Conservation (phyloP, 2,329 filamentous ascomycete species). For the Trichophyton benhamiae region DNA sequence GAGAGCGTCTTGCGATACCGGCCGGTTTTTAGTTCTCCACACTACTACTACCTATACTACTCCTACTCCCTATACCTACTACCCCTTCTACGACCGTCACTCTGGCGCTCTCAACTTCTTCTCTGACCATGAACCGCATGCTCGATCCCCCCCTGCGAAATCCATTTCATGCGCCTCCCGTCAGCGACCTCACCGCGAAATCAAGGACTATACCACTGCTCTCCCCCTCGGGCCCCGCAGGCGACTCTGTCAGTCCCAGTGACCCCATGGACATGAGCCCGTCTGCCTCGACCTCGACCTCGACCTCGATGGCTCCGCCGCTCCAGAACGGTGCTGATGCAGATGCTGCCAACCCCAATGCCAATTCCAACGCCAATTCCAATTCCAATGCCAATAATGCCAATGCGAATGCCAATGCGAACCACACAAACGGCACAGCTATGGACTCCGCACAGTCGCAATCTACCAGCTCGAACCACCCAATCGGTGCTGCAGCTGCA, state of each 20-base stretch:
- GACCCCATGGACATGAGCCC: constrained; percentile 47
- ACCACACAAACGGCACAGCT: constrained; percentile 14
- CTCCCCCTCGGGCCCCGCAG: constrained; percentile 34
- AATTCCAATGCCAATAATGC: constrained; percentile 18
- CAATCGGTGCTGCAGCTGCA: constrained; percentile 36
- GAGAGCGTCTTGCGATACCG: not conserved
- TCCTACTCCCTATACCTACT: too few species aligned
- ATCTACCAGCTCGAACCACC: constrained; percentile 22
- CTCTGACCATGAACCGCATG: constrained; percentile 29
- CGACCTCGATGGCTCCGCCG: constrained; percentile 38
- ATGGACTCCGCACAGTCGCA: constrained; percentile 15
- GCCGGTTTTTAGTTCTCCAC: not conserved
- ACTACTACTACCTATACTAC: too few species aligned
- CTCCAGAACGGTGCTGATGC: constrained; percentile 37
- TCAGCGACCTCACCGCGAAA: constrained; percentile 28
- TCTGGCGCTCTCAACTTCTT: not conserved
- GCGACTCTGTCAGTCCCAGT: constrained; percentile 31
- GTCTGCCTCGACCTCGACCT: constrained; percentile 25
- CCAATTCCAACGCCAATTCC: constrained; percentile 23
- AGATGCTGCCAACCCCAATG: constrained; percentile 30
- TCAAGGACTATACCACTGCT: constrained; percentile 43
- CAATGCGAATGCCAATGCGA: constrained; percentile 25
- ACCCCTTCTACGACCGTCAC: too few species aligned
- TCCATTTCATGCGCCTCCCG: constrained; percentile 32
- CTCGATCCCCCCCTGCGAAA: constrained; percentile 33